Evolutionary conservation across 2,329 filamentous ascomycete genomes (phyloP), one percentile per base, ranked within the genome.

Genomic region (Trichoderma cornu-damae): DNA sequence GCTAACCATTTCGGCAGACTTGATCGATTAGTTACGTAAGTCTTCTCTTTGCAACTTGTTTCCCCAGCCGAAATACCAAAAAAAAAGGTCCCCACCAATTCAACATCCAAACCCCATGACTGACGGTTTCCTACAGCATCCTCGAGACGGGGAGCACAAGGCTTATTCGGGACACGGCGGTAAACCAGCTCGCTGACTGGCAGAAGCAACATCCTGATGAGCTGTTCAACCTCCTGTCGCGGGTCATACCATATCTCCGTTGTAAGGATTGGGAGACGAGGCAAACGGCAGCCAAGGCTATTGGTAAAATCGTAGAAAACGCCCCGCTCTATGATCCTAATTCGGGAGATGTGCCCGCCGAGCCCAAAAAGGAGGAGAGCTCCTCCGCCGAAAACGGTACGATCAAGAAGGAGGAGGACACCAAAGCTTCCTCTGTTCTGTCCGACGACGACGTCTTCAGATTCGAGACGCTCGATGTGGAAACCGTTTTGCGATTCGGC

Each of bases 151-250:
- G 94, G 66, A 97, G 93, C 75, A 99, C 94, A 60, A 87, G 88
- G 70, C 80, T 99, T 64, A 97, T 99, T 70, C 87, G 95, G 65
- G 96, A 96, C 69, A 99, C 94, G 61, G 95, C 94, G 61, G 94
- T 96, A 61, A 91, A 95, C 69, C 94, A 99, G 75, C 82, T 99
- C 62, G 94, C 92, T 61, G 94, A 99, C 74, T 94, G 96, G 73
- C 95, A 99, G 74, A 97, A 96, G 71, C 89, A 94, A 72, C 94
- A 97, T 67, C 94, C 94, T 0, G 93, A 99, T 74, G 95, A 99
- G 72, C 79, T 99, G 1, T 97, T 97, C 75, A 96, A 97, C 69
- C 81, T 99, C 6, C 81, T 99, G 11, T 93, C 90, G 28, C 83
- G 93, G 60, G 92, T 99, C 30, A 86, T 99, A n/a, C 93, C 94